Base-by-base conservation (phyloP, 2,329 filamentous ascomycete genomes). In the Aspergillus spinulosporus region DNA sequence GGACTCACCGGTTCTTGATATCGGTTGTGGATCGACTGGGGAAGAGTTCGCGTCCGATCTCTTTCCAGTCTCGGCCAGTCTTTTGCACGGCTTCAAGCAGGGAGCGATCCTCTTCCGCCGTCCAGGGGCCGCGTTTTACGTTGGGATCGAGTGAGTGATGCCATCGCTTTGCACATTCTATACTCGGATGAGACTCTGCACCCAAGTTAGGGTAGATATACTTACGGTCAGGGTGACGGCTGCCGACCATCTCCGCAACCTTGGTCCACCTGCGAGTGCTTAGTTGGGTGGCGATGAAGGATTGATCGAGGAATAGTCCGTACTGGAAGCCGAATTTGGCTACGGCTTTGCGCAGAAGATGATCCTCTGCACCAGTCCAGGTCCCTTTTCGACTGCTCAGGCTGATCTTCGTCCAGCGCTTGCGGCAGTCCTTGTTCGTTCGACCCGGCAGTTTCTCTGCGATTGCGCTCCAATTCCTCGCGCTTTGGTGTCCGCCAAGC, bases 401-500 rank as follows among this genome's bases (percentile, higher is more conserved):
- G 6, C 37, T 34, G n/a, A 58, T 37, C 37, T 54, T 55, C 4
- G 28, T 37, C 56, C 56, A 58, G 4, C 56, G 56, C 12, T 54
- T 54, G 15, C 56, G 56, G 14, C 52, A 58, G 48, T 58, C 56
- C 36, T 58, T 58, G 31, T 58, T 58, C 5, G 42, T 39, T 7
- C 56, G n/a, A 1, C 42, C 42, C 0, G n/a, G 37, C 2, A 58
- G 43, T 11, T 12, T 31, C 7, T 46, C 28, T n/a, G 56, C 47
- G 9, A 58, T 58, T 1, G n/a, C 32, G 14, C 43, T 55, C 56
- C 56, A 58, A 36, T 48, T 47, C 15, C 21, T 11, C 2, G 52
- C 9, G 11, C 32, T 34, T 14, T 48, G 36, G 4, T 32, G n/a
- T 42, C 43, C 21, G 36, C 15, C 21, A 39, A 12, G 37, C n/a